Evolutionary conservation across 108 stramenopile species (phyloP), one percentile per base, ranked within the genome.

Genomic region (Fragilariopsis cylindrus): DNA sequence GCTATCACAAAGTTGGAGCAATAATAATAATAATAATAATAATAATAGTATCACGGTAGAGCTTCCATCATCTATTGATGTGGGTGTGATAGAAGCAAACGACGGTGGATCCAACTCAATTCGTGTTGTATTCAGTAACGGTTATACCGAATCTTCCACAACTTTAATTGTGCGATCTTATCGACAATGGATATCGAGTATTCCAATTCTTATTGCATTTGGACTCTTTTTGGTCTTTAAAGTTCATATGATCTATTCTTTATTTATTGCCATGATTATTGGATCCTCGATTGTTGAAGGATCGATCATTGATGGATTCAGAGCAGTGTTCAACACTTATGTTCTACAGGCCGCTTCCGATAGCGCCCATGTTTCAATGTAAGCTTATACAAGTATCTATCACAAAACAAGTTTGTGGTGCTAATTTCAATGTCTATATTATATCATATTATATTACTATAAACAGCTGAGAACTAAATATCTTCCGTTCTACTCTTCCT

Each of bases 201-300:
- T 80, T 15, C 88, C 88, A 1, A 69, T 87, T 48, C n/a, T 83
- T 30, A 56, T 87, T 3, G 65, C 82, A 15, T 70, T 83, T 7
- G 44, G 82, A 6, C 58, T 87, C 2, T 79, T 78, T 13, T 77
- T 80, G 12, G 62, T 77, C 9, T 72, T 76, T 57, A 58, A 58
- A 2, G 9, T 75, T 39, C 56, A 75, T 16, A 79, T 87, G 11
- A 40, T 55, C 48, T 69, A 65, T 30, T 73, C 56, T 56, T 75
- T 71, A 15, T 43, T 65, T 50, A 41, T 76, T 60, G 87, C 84
- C n/a, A 71, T 90, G 18, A 85, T 90, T 65, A 19, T 85, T 48
- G 88, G 88, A 54, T 60, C 70, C 16, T 90, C 86, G 72, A 90
- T 82, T 43, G 64, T 82, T 8, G 77, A 66, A 67, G 86, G 75